Conservation (phyloP, 768 basidiomycete species). For the Boletus rubescentipes region DNA sequence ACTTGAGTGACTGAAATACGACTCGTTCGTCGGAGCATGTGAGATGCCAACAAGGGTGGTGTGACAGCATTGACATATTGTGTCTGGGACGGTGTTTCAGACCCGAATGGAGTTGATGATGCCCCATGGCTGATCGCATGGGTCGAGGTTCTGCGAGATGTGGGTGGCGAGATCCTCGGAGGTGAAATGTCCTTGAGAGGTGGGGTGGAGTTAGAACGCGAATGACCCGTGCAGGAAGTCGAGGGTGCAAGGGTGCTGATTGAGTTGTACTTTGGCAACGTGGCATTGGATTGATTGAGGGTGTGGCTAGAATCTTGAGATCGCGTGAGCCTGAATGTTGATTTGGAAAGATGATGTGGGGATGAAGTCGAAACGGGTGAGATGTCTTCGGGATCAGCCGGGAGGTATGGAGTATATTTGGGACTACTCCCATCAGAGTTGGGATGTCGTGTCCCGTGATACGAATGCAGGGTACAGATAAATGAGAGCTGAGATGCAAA, state of each 20-base stretch:
- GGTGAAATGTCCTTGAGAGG: conserved; percentile 10
- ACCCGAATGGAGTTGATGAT: neutral
- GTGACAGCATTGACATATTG: conserved; percentile 7
- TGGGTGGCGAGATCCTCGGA: conserved; percentile 17
- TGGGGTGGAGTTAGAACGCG: conserved; percentile 17
- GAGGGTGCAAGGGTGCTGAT: conserved; percentile 28
- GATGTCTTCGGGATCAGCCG: conserved; percentile 21
- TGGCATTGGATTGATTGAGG: conserved; percentile 20
- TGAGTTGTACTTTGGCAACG: conserved; percentile 27
- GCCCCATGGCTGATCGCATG: conserved; percentile 8
- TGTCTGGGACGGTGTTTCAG: conserved; percentile 13
- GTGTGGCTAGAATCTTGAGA: conserved; percentile 21
- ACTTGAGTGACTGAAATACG: conserved; percentile 12
- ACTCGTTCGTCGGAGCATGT: conserved; percentile 26
- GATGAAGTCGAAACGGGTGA: conserved; percentile 18
- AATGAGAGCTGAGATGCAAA: conserved; percentile 22
- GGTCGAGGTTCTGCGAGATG: conserved; percentile 14
- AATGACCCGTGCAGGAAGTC: conserved; percentile 25
- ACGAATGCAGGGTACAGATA: conserved; percentile 16
- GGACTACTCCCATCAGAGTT: neutral
- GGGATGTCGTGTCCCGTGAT: conserved; percentile 21
- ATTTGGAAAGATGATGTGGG: conserved; percentile 12
- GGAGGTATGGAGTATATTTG: conserved; percentile 17
- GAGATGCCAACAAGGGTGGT: conserved; percentile 6
- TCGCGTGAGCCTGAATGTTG: conserved; percentile 12